Conservation (phyloP, 192 early-diverging fungal species). For the Coemansia sp. region DNA sequence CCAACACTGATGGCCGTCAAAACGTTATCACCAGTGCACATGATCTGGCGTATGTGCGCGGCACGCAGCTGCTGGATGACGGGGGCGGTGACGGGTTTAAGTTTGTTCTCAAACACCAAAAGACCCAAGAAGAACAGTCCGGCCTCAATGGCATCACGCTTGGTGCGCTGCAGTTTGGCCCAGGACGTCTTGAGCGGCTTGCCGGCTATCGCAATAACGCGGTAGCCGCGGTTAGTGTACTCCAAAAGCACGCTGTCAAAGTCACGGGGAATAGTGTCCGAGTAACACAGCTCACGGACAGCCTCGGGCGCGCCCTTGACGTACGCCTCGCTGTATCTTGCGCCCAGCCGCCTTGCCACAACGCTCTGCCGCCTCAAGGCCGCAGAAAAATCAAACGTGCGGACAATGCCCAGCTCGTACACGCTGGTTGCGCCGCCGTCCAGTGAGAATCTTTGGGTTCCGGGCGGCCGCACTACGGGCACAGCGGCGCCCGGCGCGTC, state of each 20-base stretch:
- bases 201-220: constrained; percentile 91
- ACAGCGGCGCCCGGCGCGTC: not conserved
- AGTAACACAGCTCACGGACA: constrained; percentile 81
- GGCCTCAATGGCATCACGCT: constrained; percentile 81
- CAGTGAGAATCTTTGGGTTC: constrained; percentile 60
- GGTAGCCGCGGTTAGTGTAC: constrained; percentile 95
- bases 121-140: constrained; percentile 91
- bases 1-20: constrained; percentile 94
- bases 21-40: constrained; percentile 99
- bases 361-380: constrained; percentile 89
- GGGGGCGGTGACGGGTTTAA: constrained; percentile 80
- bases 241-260: constrained; percentile 75
- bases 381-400: constrained; percentile 92
- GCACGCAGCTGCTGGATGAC: constrained; percentile 74
- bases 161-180: constrained; percentile 68
- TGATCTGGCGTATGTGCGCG: constrained; percentile 90
- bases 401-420: constrained; percentile 76
- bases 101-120: constrained; percentile 98
- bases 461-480: constrained; percentile 89
- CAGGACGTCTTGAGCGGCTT: constrained; percentile 68
- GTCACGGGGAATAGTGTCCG: constrained; percentile 80
- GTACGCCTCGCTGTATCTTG: constrained; percentile 65
- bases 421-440: constrained; percentile 37
- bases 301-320: constrained; percentile 99
- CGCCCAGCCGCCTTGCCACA: constrained; percentile 71